These are phyloP conservation scores for Stenocarpella maydis DNA, from an alignment of 2,329 filamentous ascomycete species.

Conservation along the genomic window DNA sequence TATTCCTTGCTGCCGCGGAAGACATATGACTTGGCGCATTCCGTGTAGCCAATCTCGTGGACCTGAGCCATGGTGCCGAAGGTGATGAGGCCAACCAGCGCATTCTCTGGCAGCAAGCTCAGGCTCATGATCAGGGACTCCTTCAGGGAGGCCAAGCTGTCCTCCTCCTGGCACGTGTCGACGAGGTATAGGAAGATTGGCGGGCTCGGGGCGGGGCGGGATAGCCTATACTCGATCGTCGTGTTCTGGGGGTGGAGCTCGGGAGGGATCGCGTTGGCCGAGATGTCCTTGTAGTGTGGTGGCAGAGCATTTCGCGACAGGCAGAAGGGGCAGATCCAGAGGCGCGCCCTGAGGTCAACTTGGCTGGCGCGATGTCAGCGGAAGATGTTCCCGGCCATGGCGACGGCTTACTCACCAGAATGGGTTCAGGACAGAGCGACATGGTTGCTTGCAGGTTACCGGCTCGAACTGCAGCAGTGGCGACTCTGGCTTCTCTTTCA, in stretches of 20 bases:
- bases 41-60: conserved; percentile 96
- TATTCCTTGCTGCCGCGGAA: conserved; percentile 99
- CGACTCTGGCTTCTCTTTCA: conserved; percentile 93
- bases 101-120: conserved; percentile 81
- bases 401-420: conserved; percentile 75
- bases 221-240: conserved; percentile 88
- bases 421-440: conserved; percentile 93
- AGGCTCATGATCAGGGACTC: conserved; percentile 88
- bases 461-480: conserved; percentile 94
- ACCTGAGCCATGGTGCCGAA: conserved; percentile 97
- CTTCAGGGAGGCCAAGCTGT: conserved; percentile 82
- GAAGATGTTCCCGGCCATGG: conserved; percentile 14
- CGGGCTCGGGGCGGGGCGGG: conserved; percentile 82
- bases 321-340: conserved; percentile 92
- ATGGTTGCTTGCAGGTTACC: conserved; percentile 95
- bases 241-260: conserved; percentile 84
- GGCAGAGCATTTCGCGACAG: conserved; percentile 83
- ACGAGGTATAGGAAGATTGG: conserved; percentile 90
- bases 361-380: conserved; percentile 61
- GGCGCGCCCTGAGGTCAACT: conserved; percentile 81
- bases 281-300: conserved; percentile 90
- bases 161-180: conserved; percentile 88
- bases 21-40: conserved; percentile 98
- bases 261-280: conserved; percentile 80
- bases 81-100: conserved; percentile 83